Conservation (phyloP, 2,329 filamentous ascomycete species). For the Colletotrichum lupini region DNA sequence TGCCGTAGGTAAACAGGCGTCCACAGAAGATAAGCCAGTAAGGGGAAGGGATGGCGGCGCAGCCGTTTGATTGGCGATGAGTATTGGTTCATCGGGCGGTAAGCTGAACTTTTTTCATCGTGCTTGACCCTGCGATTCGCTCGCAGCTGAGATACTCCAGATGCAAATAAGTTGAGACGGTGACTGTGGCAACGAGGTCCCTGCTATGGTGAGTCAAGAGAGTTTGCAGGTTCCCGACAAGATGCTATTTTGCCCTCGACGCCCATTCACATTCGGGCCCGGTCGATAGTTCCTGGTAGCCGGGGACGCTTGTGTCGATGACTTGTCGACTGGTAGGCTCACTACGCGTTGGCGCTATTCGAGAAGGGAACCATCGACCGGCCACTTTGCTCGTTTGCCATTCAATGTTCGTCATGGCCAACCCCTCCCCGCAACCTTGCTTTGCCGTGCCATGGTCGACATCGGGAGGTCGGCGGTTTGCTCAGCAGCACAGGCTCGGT, state of each 20-base stretch:
- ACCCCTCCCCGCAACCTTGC: conserved; percentile 1
- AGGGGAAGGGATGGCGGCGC: neutral
- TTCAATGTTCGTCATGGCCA: neutral
- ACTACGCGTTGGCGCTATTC: neutral
- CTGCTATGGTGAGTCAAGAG: neutral
- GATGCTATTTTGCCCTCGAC: neutral
- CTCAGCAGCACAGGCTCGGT: conserved; percentile 16
- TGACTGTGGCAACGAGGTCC: conserved; percentile 18
- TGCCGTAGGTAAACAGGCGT: neutral
- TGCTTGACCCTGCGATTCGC: neutral
- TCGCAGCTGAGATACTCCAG: neutral
- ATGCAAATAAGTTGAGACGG: conserved; percentile 12
- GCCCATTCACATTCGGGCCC: conserved; percentile 13
- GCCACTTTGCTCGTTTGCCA: neutral
- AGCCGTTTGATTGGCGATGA: conserved; percentile 4
- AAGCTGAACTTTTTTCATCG: conserved; percentile 11
- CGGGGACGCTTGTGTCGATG: conserved; percentile 10
- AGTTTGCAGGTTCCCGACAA: neutral
- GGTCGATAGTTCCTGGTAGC: conserved; percentile 23
- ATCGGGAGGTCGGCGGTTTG: conserved; percentile 30
- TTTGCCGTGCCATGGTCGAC: neutral
- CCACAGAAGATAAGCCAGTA: neutral
- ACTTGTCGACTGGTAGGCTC: neutral
- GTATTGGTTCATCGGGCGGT: neutral
- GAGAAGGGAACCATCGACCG: neutral